A percentile compares a stretch with the other conserved stretches of the same genome.
Conservation (phyloP, 148 eudicot species). For the Spergularia marina region DNA sequence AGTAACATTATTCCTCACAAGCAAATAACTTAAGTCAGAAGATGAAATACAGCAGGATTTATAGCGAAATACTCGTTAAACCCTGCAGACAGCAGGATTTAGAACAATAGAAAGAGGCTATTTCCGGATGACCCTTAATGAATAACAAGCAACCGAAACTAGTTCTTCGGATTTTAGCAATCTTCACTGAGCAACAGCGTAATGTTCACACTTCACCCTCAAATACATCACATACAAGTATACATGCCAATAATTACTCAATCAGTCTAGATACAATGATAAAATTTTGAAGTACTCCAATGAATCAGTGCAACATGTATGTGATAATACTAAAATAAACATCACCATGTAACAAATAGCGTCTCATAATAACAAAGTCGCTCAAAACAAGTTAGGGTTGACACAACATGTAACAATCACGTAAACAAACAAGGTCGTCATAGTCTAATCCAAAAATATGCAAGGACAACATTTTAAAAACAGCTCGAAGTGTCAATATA, state of each 20-base stretch:
- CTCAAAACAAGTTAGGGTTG: background rate
- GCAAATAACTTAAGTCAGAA: background rate
- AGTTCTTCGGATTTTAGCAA: too few relatives aligned
- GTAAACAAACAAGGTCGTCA: background rate
- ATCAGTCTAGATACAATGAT: too few relatives aligned
- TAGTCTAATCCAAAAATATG: background rate
- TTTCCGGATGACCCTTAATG: background rate
- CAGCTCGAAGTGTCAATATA: background rate
- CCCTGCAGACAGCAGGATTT: background rate
- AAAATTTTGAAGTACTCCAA: too few relatives aligned
- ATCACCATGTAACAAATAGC: background rate
- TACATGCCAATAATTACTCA: too few relatives aligned
- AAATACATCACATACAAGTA: too few relatives aligned
- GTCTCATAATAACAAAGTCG: background rate
- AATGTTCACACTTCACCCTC: too few relatives aligned
- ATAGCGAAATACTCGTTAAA: background rate
- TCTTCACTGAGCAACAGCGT: too few relatives aligned
- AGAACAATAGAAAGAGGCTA: background rate
- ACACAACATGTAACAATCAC: background rate
- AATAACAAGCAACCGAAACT: background rate
- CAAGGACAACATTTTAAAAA: too few relatives aligned
- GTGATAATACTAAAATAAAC: background rate
- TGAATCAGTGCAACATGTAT: too few relatives aligned
- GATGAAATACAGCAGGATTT: background rate
- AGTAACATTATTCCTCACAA: too few relatives aligned